Evolutionary conservation across 2,329 filamentous ascomycete species (phyloP).

Genomic region (Alternaria infectoria): DNA sequence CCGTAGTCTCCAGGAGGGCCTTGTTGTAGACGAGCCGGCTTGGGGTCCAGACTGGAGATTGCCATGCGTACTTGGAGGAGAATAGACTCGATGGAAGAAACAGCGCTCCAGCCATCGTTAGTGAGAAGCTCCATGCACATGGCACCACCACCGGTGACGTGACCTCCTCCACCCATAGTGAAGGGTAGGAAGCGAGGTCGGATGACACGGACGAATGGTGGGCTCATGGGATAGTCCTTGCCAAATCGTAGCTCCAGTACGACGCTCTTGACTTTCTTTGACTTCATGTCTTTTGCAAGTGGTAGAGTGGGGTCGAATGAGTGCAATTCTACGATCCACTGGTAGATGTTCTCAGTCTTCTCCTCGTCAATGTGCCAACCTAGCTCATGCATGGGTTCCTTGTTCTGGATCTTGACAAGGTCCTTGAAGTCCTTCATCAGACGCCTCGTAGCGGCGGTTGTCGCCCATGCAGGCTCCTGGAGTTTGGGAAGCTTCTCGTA

Average conservation of each 20-base stretch:
- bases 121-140: conserved; percentile 85
- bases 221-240: conserved; percentile 74
- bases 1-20: conserved; percentile 62
- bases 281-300: conserved; percentile 76
- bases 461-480: conserved; percentile 70
- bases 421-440: conserved; percentile 70
- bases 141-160: conserved; percentile 83
- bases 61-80: conserved; percentile 82
- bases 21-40: conserved; percentile 70
- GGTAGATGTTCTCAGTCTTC: conserved; percentile 76
- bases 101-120: conserved; percentile 79
- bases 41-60: conserved; percentile 70
- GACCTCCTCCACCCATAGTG: conserved; percentile 75
- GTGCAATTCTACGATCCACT: conserved; percentile 91
- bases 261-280: conserved; percentile 66
- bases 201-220: conserved; percentile 84
- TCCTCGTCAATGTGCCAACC: conserved; percentile 82
- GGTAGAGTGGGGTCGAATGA: conserved; percentile 75
- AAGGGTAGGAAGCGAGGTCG: conserved; percentile 80
- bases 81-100: conserved; percentile 76
- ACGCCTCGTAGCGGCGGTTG: conserved; percentile 63
- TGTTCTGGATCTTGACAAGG: conserved; percentile 69
- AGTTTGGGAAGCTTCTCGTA: conserved; percentile 68
- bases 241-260: conserved; percentile 85
- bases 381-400: conserved; percentile 66